Evolutionary conservation across 2,329 filamentous ascomycete species (phyloP).

Genomic region (Trichoderma koningiopsis): DNA sequence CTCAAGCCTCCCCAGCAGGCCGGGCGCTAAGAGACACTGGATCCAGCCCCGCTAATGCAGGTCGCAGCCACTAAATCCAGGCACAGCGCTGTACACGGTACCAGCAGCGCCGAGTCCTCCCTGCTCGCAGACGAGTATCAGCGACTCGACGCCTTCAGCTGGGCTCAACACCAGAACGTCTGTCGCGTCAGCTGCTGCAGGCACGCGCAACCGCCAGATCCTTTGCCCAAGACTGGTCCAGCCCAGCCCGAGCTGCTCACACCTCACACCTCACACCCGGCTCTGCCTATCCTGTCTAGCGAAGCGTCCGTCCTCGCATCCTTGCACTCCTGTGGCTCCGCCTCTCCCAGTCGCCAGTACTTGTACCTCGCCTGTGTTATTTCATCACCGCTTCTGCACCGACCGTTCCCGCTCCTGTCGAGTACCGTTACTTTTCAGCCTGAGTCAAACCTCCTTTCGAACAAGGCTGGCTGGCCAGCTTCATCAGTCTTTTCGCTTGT

Average conservation of each 20-base stretch:
- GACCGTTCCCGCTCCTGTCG: neutral
- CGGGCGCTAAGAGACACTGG: neutral
- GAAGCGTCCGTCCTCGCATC: neutral
- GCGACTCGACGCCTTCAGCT: neutral
- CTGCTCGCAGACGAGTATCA: neutral
- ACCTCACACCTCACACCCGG: neutral
- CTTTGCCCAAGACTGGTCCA: neutral
- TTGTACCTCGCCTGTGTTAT: neutral
- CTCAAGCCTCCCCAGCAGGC: neutral
- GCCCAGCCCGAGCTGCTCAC: neutral
- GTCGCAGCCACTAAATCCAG: constrained; percentile 2
- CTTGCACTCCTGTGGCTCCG: neutral
- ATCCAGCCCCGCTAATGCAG: constrained; percentile 5
- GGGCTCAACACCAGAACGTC: constrained; percentile 6
- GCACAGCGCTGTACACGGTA: constrained; percentile 2
- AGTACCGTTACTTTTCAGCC: constrained; percentile 14
- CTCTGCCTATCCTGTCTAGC: neutral
- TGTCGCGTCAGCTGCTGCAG: constrained; percentile 9
- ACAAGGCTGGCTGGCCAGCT: constrained; percentile 4
- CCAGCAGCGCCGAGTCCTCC: neutral
- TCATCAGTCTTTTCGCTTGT: neutral
- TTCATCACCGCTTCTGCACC: neutral
- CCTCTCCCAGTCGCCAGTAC: neutral
- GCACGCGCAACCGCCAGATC: constrained; percentile 3
- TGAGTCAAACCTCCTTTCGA: constrained; percentile 11